Conservation (phyloP, 768 basidiomycete species). For the Russula foetens region DNA sequence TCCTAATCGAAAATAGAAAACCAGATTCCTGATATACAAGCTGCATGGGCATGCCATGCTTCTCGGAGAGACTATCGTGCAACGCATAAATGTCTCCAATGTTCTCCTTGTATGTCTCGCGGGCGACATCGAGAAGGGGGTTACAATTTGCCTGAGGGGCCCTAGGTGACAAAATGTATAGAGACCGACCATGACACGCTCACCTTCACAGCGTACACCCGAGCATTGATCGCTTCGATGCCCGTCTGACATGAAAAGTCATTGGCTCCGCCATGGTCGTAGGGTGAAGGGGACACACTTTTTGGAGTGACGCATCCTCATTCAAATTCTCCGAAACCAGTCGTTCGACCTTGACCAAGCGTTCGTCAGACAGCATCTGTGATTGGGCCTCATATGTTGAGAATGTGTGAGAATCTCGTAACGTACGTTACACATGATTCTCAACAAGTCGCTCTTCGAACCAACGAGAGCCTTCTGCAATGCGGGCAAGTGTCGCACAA, state of each 20-base stretch:
- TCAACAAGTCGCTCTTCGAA: slow-evolving; percentile 50
- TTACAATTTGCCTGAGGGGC: slow-evolving; percentile 59
- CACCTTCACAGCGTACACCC: slow-evolving; percentile 85
- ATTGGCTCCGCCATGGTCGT: neutral
- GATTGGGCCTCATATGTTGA: neutral
- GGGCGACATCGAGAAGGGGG: slow-evolving; percentile 84
- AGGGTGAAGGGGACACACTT: slow-evolving; percentile 33
- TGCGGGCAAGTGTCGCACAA: slow-evolving; percentile 59
- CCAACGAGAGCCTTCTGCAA: slow-evolving; percentile 55
- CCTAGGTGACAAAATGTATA: neutral
- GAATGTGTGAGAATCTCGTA: neutral
- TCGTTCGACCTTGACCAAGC: slow-evolving; percentile 53
- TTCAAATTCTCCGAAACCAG: slow-evolving; percentile 61
- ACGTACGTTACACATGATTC: slow-evolving; percentile 51
- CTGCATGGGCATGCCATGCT: slow-evolving; percentile 55
- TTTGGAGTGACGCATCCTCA: slow-evolving; percentile 53
- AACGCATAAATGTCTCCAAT: slow-evolving; percentile 78
- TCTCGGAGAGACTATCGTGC: slow-evolving; percentile 47
- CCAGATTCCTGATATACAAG: slow-evolving; percentile 66
- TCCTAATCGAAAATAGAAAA: slow-evolving; percentile 67
- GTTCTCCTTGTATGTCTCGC: slow-evolving; percentile 93
- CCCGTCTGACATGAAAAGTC: slow-evolving; percentile 43
- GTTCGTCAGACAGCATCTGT: slow-evolving; percentile 70
- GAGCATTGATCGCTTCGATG: slow-evolving; percentile 63
- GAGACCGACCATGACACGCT: neutral